A percentile compares a stretch with the other conserved stretches of the same genome.
phyloP scores from a whole-genome alignment of 169 alveolate species.

The Cryptosporidium ubiquitum region DNA sequence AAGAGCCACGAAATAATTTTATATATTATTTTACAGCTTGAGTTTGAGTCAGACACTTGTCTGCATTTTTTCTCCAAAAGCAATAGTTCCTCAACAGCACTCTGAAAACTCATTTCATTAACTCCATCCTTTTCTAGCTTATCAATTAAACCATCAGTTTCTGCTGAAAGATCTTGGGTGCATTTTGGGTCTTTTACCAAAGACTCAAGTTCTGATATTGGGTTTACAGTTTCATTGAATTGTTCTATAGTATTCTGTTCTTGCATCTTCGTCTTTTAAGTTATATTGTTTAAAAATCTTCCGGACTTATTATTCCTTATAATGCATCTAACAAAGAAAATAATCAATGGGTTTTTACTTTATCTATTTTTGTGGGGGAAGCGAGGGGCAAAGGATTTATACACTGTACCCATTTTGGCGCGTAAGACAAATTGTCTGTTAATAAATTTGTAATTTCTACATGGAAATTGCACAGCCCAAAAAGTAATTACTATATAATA shows the following conservation, averaged over 20 bases:
- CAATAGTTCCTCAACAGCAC: conserved; percentile 37
- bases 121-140: conserved; percentile 28
- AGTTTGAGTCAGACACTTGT: conserved; percentile 66
- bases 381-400: neutral
- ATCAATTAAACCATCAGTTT: conserved; percentile 22
- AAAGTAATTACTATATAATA: neutral
- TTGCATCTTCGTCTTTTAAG: neutral
- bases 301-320: neutral
- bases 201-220: conserved; percentile 67
- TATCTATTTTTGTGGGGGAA: conserved; percentile 19
- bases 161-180: conserved; percentile 60
- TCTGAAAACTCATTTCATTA: conserved; percentile 16
- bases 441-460: neutral
- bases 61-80: conserved; percentile 68
- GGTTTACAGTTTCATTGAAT: conserved; percentile 41
- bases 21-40: conserved; percentile 50
- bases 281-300: neutral
- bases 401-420: conserved; percentile 5
- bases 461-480: neutral
- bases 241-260: conserved; percentile 26
- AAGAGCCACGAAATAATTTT: conserved; percentile 65
- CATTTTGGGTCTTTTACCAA: conserved; percentile 75
- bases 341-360: neutral
- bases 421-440: conserved; percentile 4
- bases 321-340: neutral